phyloP scores from a whole-genome alignment of 192 early-diverging fungal genomes.

The Gigaspora rosea region DNA sequence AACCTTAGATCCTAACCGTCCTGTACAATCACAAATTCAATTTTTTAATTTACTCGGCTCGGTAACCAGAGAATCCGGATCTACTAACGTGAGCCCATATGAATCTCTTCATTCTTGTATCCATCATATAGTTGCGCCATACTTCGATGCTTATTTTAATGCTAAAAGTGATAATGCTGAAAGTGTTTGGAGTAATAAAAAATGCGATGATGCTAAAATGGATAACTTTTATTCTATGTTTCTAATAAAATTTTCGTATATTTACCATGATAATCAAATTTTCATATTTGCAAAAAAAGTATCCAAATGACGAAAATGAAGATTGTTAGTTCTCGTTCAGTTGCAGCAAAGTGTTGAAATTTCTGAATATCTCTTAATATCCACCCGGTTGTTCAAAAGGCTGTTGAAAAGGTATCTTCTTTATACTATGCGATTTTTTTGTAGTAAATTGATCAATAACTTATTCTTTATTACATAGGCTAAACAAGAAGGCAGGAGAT shows the following conservation, averaged over 20 bases:
- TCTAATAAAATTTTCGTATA: background rate
- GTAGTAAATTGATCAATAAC: background rate
- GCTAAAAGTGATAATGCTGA: conserved; percentile 63
- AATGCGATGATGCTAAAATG: conserved; percentile 73
- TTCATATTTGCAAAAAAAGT: conserved; percentile 45
- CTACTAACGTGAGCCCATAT: conserved; percentile 63
- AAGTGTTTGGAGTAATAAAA: conserved; percentile 41
- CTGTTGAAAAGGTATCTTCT: conserved; percentile 54
- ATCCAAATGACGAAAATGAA: conserved; percentile 98
- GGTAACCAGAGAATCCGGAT: conserved; percentile 49
- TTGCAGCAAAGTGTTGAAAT: conserved; percentile 99
- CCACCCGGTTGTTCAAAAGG: conserved; percentile 78
- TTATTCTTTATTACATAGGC: conserved; percentile 42
- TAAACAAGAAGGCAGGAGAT: conserved; percentile 61
- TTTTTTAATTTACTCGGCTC: conserved; percentile 88
- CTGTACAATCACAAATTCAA: conserved; percentile 82
- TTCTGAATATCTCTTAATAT: conserved; percentile 82
- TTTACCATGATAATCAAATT: background rate
- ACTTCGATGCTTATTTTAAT: conserved; percentile 91
- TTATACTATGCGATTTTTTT: background rate
- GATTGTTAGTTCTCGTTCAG: conserved; percentile 91
- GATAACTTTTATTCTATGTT: conserved; percentile 43
- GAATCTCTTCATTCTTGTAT: conserved; percentile 90
- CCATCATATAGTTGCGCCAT: conserved; percentile 91
- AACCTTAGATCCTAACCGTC: conserved; percentile 69